A percentile compares a stretch with the other conserved stretches of the same genome.
Conservation (phyloP, 495 filamentous ascomycete species). For the Platismatia glauca region DNA sequence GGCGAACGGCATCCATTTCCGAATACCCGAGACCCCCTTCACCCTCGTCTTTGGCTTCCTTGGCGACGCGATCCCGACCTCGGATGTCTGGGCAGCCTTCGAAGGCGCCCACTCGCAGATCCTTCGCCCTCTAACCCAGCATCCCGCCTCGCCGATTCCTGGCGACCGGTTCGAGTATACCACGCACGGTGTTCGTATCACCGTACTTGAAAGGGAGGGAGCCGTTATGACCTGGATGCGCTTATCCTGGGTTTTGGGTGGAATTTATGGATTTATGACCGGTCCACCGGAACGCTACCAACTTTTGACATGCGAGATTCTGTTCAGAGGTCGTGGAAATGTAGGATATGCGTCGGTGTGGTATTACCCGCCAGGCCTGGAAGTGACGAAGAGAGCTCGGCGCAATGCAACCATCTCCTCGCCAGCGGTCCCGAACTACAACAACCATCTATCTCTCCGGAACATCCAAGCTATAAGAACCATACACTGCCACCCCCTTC, state of each 20-base stretch:
- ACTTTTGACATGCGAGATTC: not conserved
- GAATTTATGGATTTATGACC: not conserved
- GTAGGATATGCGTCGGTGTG: not conserved
- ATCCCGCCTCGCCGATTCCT: not conserved
- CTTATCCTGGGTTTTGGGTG: not conserved
- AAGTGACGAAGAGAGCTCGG: not conserved
- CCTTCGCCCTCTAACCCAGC: not conserved
- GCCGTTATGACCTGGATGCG: not conserved
- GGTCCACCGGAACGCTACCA: not conserved
- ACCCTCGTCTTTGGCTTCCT: not conserved
- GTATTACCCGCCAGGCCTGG: not conserved
- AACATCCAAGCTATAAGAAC: not conserved
- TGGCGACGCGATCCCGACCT: not conserved
- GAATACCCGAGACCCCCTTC: not conserved
- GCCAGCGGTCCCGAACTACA: not conserved
- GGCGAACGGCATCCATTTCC: not conserved
- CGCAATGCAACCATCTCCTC: not conserved
- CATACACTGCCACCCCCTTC: not conserved
- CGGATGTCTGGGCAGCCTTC: not conserved
- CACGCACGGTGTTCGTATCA: not conserved
- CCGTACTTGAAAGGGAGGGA: not conserved
- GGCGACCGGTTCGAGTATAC: not conserved
- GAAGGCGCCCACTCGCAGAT: not conserved
- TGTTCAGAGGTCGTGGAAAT: not conserved
- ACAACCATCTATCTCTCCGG: not conserved